These are phyloP conservation scores for Trametes pubescens DNA, from an alignment of 1,284 basidiomycete species.

Conservation along the genomic window DNA sequence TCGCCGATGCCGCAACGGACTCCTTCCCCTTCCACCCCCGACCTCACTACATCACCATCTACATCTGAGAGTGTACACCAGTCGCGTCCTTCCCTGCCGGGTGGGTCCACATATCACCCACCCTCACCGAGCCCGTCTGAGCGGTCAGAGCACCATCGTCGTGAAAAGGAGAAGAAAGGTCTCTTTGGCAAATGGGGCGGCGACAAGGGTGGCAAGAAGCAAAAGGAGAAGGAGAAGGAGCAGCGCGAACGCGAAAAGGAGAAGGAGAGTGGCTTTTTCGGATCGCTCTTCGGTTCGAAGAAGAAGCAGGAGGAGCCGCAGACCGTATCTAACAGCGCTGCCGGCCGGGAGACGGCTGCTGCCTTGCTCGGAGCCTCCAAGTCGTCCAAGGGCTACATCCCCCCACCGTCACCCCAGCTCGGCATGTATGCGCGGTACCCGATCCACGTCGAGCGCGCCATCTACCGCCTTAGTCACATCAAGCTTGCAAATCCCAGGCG, in stretches of 20 bases:
- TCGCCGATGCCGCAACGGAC: conserved; percentile 52
- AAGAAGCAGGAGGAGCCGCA: conserved; percentile 80
- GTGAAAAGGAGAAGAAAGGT: conserved; percentile 78
- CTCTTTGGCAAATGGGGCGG: conserved; percentile 80
- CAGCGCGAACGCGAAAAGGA: conserved; percentile 57
- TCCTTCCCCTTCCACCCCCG: conserved; percentile 50
- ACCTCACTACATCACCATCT: conserved; percentile 37
- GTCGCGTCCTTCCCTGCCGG: conserved; percentile 40
- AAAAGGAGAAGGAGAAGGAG: conserved; percentile 57
- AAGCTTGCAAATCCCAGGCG: conserved; percentile 97
- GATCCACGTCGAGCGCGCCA: conserved; percentile 97
- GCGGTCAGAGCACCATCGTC: conserved; percentile 43
- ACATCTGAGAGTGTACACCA: conserved; percentile 44
- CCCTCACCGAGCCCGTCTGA: conserved; percentile 42
- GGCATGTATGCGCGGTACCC: conserved; percentile 88
- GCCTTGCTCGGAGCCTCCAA: conserved; percentile 85
- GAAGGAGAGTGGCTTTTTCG: conserved; percentile 84
- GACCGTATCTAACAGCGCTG: conserved; percentile 56
- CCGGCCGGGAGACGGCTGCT: conserved; percentile 82
- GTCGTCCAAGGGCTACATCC: conserved; percentile 70
- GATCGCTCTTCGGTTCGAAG: conserved; percentile 85
- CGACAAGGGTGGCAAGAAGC: conserved; percentile 60
- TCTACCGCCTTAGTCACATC: conserved; percentile 97
- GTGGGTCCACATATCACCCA: conserved; percentile 38
- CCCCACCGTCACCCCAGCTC: conserved; percentile 69